Conservation (phyloP, 1,139 yeast genomes). For the Candida sojae region DNA sequence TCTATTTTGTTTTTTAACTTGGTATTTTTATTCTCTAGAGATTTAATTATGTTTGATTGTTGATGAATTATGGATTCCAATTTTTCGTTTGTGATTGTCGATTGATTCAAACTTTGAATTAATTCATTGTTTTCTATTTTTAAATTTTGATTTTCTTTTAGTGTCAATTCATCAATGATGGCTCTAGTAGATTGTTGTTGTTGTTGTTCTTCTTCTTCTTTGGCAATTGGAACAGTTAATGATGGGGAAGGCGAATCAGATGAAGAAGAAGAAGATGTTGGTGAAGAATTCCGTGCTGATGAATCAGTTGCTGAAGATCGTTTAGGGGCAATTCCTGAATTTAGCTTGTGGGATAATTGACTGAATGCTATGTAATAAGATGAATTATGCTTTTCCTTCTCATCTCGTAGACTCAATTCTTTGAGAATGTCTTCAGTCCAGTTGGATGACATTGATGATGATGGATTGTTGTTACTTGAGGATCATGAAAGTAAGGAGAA, state of each 20-base stretch:
- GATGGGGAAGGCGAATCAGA: slow-evolving; percentile 17
- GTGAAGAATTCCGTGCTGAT: slow-evolving; percentile 14
- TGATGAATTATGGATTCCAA: slow-evolving; percentile 18
- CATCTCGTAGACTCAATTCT: slow-evolving; percentile 32
- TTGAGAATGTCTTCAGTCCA: slow-evolving; percentile 28
- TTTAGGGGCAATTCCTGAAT: slow-evolving; percentile 1
- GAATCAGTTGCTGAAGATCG: neutral
- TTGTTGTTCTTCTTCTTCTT: neutral
- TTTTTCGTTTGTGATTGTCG: slow-evolving; percentile 26
- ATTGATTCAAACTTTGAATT: slow-evolving; percentile 25
- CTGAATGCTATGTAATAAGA: slow-evolving; percentile 36
- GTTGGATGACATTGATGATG: slow-evolving; percentile 1
- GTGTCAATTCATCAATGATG: slow-evolving; percentile 1
- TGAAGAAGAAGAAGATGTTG: slow-evolving; percentile 12
- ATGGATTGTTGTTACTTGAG: neutral
- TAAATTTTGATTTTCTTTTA: slow-evolving; percentile 13
- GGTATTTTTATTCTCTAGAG: slow-evolving; percentile 22
- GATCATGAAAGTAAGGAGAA: no score
- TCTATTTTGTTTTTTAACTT: slow-evolving; percentile 31
- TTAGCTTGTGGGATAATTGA: slow-evolving; percentile 23
- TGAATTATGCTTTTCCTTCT: slow-evolving; percentile 32
- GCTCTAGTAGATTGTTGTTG: neutral
- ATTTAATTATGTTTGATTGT: slow-evolving; percentile 16
- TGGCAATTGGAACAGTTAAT: slow-evolving; percentile 2
- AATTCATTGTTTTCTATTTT: slow-evolving; percentile 17